Conservation (phyloP, 2,329 filamentous ascomycete species). For the Verticillium alfalfae region DNA sequence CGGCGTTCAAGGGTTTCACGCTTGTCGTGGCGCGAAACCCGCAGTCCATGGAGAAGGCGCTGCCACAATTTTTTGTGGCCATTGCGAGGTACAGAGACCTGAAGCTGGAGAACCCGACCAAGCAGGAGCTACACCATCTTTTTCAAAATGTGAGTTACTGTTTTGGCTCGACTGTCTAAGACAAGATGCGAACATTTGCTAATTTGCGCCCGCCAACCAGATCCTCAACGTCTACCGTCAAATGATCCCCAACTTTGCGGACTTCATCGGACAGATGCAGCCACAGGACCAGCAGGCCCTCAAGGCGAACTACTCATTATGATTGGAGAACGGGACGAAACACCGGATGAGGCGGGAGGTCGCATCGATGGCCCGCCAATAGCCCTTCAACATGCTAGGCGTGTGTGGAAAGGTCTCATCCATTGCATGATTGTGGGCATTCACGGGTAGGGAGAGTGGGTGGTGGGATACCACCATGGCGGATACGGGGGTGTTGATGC, state of each 20-base stretch:
- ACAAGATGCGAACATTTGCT: conserved; percentile 1
- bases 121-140: conserved; percentile 61
- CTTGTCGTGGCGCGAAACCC: conserved; percentile 81
- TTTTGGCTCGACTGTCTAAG: too few relatives aligned
- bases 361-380: not conserved
- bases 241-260: conserved; percentile 53
- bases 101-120: conserved; percentile 52
- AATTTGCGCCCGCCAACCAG: conserved; percentile 21
- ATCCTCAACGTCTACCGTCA: conserved; percentile 50
- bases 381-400: not conserved
- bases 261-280: conserved; percentile 47
- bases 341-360: conserved; percentile 14
- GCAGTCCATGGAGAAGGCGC: conserved; percentile 80
- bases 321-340: conserved; percentile 9
- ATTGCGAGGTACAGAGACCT: conserved; percentile 75
- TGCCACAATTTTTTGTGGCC: conserved; percentile 75
- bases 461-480: not conserved
- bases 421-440: not conserved
- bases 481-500: not conserved
- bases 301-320: conserved; percentile 40
- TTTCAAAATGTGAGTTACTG: conserved; percentile 65
- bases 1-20: conserved; percentile 87
- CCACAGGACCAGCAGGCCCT: conserved; percentile 44
- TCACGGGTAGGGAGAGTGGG: not conserved
- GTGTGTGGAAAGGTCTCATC: not conserved